Conservation (phyloP, 768 basidiomycete genomes). For the Brasilioporus rufonigricans region DNA sequence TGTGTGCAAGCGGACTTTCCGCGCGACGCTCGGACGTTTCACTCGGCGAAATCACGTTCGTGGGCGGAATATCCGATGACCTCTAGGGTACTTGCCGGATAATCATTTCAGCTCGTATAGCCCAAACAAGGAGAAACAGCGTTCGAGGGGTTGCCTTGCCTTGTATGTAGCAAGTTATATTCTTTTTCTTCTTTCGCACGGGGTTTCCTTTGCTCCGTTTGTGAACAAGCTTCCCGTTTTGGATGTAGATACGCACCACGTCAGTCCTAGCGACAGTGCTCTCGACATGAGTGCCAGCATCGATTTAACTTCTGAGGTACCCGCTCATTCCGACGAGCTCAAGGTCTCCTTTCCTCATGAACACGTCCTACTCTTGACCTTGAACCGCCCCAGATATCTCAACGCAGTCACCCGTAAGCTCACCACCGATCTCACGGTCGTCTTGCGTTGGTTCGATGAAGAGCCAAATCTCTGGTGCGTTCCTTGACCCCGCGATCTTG, state of each 20-base stretch:
- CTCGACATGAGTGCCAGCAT: background rate
- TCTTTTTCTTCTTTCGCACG: background rate
- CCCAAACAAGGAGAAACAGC: background rate
- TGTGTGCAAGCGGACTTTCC: background rate
- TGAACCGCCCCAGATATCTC: constrained; percentile 68
- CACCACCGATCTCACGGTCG: constrained; percentile 45
- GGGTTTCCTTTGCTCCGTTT: background rate
- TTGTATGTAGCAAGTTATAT: background rate
- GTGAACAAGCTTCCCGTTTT: constrained; percentile 9
- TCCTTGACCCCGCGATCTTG: background rate
- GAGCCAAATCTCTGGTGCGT: constrained; percentile 71
- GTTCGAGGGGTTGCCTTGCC: constrained; percentile 4
- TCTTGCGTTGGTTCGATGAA: constrained; percentile 73
- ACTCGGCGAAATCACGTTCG: background rate
- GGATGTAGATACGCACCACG: background rate
- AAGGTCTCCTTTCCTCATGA: constrained; percentile 42
- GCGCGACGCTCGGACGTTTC: constrained; percentile 28
- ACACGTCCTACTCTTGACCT: constrained; percentile 51
- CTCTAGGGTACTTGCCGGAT: constrained; percentile 8
- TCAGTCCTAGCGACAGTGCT: background rate
- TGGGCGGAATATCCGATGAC: background rate
- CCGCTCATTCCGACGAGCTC: constrained; percentile 37
- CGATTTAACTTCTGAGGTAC: constrained; percentile 4
- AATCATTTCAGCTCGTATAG: constrained; percentile 9
- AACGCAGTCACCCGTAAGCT: constrained; percentile 74